Evolutionary conservation across 2,329 filamentous ascomycete genomes (phyloP), one percentile per base, ranked within the genome.

Genomic region (Byssochlamys sp.): DNA sequence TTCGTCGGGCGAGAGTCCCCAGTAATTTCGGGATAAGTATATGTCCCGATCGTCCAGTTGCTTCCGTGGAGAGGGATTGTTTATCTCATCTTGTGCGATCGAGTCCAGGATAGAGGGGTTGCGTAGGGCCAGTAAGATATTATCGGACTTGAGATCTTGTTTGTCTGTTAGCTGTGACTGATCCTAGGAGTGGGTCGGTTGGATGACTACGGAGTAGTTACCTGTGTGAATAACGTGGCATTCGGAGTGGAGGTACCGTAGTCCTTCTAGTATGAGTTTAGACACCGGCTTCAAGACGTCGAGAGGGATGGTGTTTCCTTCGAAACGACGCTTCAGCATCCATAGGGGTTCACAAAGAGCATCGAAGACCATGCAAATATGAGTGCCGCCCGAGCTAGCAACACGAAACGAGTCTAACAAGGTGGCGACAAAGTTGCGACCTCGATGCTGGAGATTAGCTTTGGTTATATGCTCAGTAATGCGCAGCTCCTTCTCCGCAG

Each of bases 331-430:
- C 60, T 66, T 65, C 27, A 69, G 63, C 50, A 70, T 63, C 65
- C 67, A 71, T 9, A 74, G 63, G 6, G 69, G 69, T 55, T 74
- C 68, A 54, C 68, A 67, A 45, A 73, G 62, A 4, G 69, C 63
- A 60, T 71, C 64, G 35, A 69, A 71, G n/a, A 72, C 70, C 55
- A 74, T 65, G 59, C 70, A 73, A 33, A 69, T 54, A 63, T 74
- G 69, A 25, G 62, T 65, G 51, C 71, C 69, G 48, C 62, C 24
- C 27, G 65, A 67, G 12, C 64, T 58, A 29, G 57, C 35, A 29
- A 39, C 11, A 12, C 4, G 11, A 14, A 39, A 39, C 14, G 33
- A 39, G 33, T 39, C 33, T 12, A 39, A 11, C 33, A 39, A 39
- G 12, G 7, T 39, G 11, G 11, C 11, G 12, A 39, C 11, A 39